Conservation (phyloP, 108 stramenopile species). For the Skeletonema costatum region DNA sequence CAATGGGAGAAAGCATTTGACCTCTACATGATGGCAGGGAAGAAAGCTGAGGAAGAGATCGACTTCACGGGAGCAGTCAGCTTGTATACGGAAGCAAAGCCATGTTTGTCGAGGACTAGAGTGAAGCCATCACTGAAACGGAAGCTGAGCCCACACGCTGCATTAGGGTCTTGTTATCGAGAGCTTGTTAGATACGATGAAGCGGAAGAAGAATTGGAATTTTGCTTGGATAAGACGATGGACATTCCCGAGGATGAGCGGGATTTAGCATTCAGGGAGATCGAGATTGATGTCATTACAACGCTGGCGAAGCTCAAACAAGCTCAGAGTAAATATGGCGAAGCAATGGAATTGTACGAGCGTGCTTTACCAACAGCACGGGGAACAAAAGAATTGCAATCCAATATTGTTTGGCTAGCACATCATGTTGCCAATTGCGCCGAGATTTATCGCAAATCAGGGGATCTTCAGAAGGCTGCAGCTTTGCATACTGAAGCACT, state of each 20-base stretch:
- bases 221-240: slow-evolving; percentile 23
- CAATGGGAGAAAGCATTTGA: slow-evolving; percentile 33
- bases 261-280: slow-evolving; percentile 5
- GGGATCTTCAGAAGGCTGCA: slow-evolving; percentile 24
- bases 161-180: slow-evolving; percentile 29
- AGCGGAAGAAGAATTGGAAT: slow-evolving; percentile 29
- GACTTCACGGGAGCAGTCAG: slow-evolving; percentile 28
- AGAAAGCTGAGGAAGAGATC: slow-evolving; percentile 21
- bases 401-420: slow-evolving; percentile 35
- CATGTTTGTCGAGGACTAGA: slow-evolving; percentile 1
- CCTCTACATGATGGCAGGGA: slow-evolving; percentile 43
- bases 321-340: slow-evolving; percentile 36
- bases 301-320: slow-evolving; percentile 37
- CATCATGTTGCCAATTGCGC: slow-evolving; percentile 35
- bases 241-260: slow-evolving; percentile 11
- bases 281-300: slow-evolving; percentile 28
- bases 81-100: slow-evolving; percentile 35
- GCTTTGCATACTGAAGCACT: slow-evolving; percentile 35
- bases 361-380: slow-evolving; percentile 32
- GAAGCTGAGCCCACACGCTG: slow-evolving; percentile 14
- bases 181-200: slow-evolving; percentile 39
- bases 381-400: slow-evolving; percentile 10
- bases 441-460: slow-evolving; percentile 36
- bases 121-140: slow-evolving; percentile 4
- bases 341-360: slow-evolving; percentile 40